Evolutionary conservation across 2,329 filamentous ascomycete species (phyloP).

Genomic region (Pyricularia grisea): DNA sequence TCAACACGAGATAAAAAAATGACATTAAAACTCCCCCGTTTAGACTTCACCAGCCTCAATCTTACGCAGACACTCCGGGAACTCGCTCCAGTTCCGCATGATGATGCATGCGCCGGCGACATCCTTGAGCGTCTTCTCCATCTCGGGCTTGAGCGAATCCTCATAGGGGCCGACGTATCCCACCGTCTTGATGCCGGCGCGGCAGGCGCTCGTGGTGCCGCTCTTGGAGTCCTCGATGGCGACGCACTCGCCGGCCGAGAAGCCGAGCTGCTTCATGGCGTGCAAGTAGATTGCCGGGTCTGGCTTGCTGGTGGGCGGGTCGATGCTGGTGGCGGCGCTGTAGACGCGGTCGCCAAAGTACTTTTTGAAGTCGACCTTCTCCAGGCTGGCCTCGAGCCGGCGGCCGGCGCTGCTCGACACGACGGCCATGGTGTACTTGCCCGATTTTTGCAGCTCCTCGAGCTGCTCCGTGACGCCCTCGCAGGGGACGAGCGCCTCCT

Average conservation of each 20-base stretch:
- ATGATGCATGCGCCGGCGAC: slow-evolving; percentile 50
- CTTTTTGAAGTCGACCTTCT: slow-evolving; percentile 69
- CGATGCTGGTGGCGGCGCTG: slow-evolving; percentile 71
- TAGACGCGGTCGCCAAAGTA: slow-evolving; percentile 74
- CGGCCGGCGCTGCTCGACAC: slow-evolving; percentile 74
- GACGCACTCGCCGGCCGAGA: slow-evolving; percentile 61
- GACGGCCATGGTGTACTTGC: slow-evolving; percentile 66
- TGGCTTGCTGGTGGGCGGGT: slow-evolving; percentile 78
- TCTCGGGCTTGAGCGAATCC: slow-evolving; percentile 50
- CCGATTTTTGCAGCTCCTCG: slow-evolving; percentile 47
- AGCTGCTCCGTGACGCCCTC: slow-evolving; percentile 59
- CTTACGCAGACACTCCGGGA: slow-evolving; percentile 35
- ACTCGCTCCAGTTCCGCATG: slow-evolving; percentile 52
- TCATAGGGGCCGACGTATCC: slow-evolving; percentile 78
- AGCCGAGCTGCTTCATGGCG: slow-evolving; percentile 64
- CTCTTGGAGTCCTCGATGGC: slow-evolving; percentile 86
- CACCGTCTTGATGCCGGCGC: slow-evolving; percentile 71
- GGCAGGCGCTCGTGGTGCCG: slow-evolving; percentile 63
- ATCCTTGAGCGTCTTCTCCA: slow-evolving; percentile 51
- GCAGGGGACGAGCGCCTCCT: slow-evolving; percentile 58
- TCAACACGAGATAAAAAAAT: not conserved
- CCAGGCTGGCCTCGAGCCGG: slow-evolving; percentile 67
- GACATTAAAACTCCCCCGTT: not conserved
- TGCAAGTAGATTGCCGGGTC: slow-evolving; percentile 82
- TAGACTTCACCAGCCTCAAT: slow-evolving; percentile 29